phyloP scores from a whole-genome alignment of 1,139 yeast genomes.

The Insectozyma bohioensis region DNA sequence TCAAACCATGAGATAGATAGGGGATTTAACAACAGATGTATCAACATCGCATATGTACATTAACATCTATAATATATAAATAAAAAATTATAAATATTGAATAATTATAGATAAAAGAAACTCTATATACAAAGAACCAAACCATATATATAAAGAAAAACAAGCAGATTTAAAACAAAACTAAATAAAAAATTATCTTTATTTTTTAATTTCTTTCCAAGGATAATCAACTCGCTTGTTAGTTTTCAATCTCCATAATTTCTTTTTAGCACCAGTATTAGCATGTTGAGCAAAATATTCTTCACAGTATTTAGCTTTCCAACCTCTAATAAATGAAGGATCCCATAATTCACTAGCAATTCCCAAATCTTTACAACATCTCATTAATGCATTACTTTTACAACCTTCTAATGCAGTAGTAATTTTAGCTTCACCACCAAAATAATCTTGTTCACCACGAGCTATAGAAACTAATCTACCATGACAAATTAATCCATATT shows the following conservation, averaged over 20 bases:
- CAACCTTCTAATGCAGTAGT: conserved; percentile 98
- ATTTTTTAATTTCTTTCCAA: conserved; percentile 9
- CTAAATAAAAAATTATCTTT: neutral
- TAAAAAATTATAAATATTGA: too few species aligned
- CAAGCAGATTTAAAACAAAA: conserved; percentile 4
- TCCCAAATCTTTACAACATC: conserved; percentile 96
- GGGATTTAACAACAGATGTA: neutral
- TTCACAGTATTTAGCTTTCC: conserved; percentile 75
- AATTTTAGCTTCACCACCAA: conserved; percentile 75
- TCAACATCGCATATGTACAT: conserved; percentile 1
- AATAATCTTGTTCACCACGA: conserved; percentile 94
- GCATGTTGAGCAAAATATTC: conserved; percentile 87
- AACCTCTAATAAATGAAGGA: conserved; percentile 79
- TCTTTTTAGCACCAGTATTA: conserved; percentile 78
- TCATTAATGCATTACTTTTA: conserved; percentile 93
- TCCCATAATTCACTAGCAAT: conserved; percentile 98
- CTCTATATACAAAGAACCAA: too few species aligned
- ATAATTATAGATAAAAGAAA: too few species aligned
- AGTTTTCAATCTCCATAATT: conserved; percentile 75
- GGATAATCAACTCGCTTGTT: conserved; percentile 12
- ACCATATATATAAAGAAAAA: too few species aligned
- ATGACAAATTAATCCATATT: conserved; percentile 82
- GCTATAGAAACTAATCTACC: conserved; percentile 91
- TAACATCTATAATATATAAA: too few species aligned
- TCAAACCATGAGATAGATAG: conserved; percentile 24